Conservation (phyloP, 2,329 filamentous ascomycete species). For the Ascosphaera apis region DNA sequence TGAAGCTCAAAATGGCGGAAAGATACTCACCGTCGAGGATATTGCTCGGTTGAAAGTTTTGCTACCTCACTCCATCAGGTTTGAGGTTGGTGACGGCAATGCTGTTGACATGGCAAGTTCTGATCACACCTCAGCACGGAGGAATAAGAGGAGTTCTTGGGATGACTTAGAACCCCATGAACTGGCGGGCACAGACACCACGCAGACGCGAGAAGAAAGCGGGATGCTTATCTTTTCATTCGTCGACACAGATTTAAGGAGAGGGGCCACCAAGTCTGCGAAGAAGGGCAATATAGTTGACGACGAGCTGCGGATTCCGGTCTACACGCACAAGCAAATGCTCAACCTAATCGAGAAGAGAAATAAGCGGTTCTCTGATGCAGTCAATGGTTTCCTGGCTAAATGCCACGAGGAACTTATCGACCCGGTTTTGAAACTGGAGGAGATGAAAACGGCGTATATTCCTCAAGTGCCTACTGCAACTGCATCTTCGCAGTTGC, state of each 20-base stretch:
- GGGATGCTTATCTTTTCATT: constrained; percentile 84
- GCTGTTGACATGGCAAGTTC: constrained; percentile 58
- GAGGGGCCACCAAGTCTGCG: constrained; percentile 47
- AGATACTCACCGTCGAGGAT: constrained; percentile 48
- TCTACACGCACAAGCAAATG: constrained; percentile 86
- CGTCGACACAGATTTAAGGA: constrained; percentile 70
- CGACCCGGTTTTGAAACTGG: constrained; percentile 46
- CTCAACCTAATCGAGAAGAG: constrained; percentile 69
- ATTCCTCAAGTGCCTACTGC: constrained; percentile 32
- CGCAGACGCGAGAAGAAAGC: constrained; percentile 19
- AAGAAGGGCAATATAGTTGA: constrained; percentile 47
- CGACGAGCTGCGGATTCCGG: constrained; percentile 73
- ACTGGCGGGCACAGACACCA: constrained; percentile 12
- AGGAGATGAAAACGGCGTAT: constrained; percentile 32
- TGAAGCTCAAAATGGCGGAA: constrained; percentile 50
- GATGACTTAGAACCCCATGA: constrained; percentile 28
- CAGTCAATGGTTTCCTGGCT: constrained; percentile 56
- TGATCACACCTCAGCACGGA: constrained; percentile 46
- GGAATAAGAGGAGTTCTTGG: constrained; percentile 23
- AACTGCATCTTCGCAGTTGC: constrained; percentile 25
- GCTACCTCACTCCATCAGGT: constrained; percentile 55
- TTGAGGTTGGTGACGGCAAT: constrained; percentile 32
- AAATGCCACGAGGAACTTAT: constrained; percentile 38
- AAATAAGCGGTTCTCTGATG: constrained; percentile 58
- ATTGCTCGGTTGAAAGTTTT: constrained; percentile 61